These are phyloP conservation scores for Apodospora peruviana DNA, from an alignment of 495 filamentous ascomycete species.

Conservation along the genomic window DNA sequence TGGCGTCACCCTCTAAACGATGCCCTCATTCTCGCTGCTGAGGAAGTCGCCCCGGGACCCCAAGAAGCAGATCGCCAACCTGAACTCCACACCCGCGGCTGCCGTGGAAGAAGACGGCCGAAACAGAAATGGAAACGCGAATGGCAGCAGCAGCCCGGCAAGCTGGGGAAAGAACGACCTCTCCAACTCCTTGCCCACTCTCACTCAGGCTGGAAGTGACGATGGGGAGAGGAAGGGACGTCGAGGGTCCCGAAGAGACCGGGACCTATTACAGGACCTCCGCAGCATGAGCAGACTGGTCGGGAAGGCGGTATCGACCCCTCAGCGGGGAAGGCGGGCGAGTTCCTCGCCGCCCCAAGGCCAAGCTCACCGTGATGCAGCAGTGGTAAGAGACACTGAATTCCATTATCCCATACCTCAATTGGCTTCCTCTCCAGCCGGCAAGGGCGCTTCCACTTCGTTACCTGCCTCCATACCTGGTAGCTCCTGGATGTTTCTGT, in stretches of 20 bases:
- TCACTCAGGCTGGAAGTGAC: neutral
- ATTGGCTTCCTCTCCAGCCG: too few species aligned
- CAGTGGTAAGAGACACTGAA: constrained; percentile 15
- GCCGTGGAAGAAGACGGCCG: constrained; percentile 13
- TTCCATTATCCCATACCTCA: too few species aligned
- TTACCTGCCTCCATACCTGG: too few species aligned
- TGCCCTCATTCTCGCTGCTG: constrained; percentile 28
- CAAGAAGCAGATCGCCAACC: constrained; percentile 5
- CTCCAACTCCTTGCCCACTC: too few species aligned
- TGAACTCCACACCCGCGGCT: constrained; percentile 3
- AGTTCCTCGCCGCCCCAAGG: constrained; percentile 10
- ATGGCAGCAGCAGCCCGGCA: constrained; percentile 1
- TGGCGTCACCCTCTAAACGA: too few species aligned
- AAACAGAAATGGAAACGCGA: constrained; percentile 1
- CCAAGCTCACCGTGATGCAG: constrained; percentile 7
- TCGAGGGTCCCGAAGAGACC: constrained; percentile 27
- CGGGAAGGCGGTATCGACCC: constrained; percentile 20
- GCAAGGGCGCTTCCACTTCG: too few species aligned
- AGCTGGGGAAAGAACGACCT: neutral
- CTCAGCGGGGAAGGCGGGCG: constrained; percentile 23
- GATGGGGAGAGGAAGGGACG: constrained; percentile 21
- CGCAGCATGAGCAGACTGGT: constrained; percentile 19
- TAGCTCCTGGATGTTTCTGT: too few species aligned
- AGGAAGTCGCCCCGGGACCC: constrained; percentile 16
- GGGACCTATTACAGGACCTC: constrained; percentile 30